Percentiles rank a stretch among this genome's conserved stretches.
Conservation (phyloP, 2,329 filamentous ascomycete genomes). For the Escovopsis sp. region DNA sequence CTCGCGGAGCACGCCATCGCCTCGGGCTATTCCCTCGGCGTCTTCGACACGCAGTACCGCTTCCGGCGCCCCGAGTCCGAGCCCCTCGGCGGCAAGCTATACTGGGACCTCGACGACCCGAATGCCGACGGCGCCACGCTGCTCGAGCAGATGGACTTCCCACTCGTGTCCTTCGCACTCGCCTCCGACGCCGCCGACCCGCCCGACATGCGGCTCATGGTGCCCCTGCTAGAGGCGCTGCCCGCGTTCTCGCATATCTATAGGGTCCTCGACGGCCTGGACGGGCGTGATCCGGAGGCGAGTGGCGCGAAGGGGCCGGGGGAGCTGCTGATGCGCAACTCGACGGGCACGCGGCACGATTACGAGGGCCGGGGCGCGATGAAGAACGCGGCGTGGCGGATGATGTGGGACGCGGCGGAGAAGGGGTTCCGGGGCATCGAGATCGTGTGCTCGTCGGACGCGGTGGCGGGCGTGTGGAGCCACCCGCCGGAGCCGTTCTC, state of each 20-base stretch:
- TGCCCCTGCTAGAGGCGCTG: neutral
- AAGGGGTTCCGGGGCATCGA: slow-evolving; percentile 13
- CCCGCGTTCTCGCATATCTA: neutral
- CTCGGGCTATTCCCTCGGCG: slow-evolving; percentile 9
- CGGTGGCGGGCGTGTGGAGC: slow-evolving; percentile 13
- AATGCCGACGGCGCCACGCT: slow-evolving; percentile 7
- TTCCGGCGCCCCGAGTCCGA: slow-evolving; percentile 11
- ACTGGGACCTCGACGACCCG: slow-evolving; percentile 11
- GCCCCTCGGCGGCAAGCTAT: slow-evolving; percentile 11
- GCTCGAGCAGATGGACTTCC: slow-evolving; percentile 18
- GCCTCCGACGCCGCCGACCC: slow-evolving; percentile 12
- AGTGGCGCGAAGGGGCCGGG: slow-evolving; percentile 12
- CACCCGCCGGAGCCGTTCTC: slow-evolving; percentile 12
- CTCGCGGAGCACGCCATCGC: slow-evolving; percentile 9
- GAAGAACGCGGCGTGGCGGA: slow-evolving; percentile 9
- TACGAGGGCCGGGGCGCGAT: slow-evolving; percentile 14
- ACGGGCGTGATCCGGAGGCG: slow-evolving; percentile 11
- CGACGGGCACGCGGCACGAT: slow-evolving; percentile 12
- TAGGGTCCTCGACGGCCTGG: slow-evolving; percentile 1
- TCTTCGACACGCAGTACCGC: slow-evolving; percentile 12
- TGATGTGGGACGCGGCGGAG: slow-evolving; percentile 10
- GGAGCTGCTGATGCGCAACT: slow-evolving; percentile 13
- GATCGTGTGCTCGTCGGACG: slow-evolving; percentile 11
- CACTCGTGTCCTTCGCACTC: slow-evolving; percentile 15
- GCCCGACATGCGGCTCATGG: slow-evolving; percentile 6